These are phyloP conservation scores for Cryptococcus amylolentus DNA, from an alignment of 1,284 basidiomycete species.

Conservation along the genomic window DNA sequence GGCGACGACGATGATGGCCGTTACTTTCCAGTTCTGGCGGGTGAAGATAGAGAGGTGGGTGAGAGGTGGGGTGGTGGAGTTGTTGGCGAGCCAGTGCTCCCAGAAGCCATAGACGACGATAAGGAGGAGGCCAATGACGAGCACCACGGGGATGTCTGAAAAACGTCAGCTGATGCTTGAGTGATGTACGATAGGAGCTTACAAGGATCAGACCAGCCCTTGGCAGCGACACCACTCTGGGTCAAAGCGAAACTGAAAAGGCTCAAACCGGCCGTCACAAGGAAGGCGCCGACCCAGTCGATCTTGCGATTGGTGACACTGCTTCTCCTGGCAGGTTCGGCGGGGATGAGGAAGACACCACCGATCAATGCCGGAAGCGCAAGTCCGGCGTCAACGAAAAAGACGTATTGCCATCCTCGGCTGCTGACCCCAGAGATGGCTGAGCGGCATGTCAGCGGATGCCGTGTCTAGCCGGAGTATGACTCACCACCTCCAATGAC, in stretches of 20 bases:
- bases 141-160: slow-evolving; percentile 32
- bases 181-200: slow-evolving; percentile 4
- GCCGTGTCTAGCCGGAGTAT: neutral
- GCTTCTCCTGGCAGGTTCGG: slow-evolving; percentile 36
- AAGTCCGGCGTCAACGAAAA: slow-evolving; percentile 38
- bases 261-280: slow-evolving; percentile 31
- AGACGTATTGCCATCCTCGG: slow-evolving; percentile 37
- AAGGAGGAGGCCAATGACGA: slow-evolving; percentile 32
- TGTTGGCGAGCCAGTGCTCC: slow-evolving; percentile 53
- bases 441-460: slow-evolving; percentile 55
- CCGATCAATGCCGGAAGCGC: slow-evolving; percentile 28
- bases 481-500: slow-evolving; percentile 58
- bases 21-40: slow-evolving; percentile 21
- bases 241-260: slow-evolving; percentile 32
- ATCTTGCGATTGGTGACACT: slow-evolving; percentile 13
- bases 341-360: slow-evolving; percentile 32
- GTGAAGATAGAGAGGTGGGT: slow-evolving; percentile 28
- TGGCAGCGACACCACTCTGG: slow-evolving; percentile 23
- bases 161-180: neutral
- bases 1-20: slow-evolving; percentile 20
- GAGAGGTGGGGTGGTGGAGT: slow-evolving; percentile 36
- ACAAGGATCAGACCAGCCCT: slow-evolving; percentile 33
- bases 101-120: slow-evolving; percentile 36
- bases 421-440: slow-evolving; percentile 5
- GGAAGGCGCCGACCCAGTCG: slow-evolving; percentile 32